Base-by-base conservation (phyloP, 1,139 yeast genomes). In the Saccharomycopsis crataegensis region DNA sequence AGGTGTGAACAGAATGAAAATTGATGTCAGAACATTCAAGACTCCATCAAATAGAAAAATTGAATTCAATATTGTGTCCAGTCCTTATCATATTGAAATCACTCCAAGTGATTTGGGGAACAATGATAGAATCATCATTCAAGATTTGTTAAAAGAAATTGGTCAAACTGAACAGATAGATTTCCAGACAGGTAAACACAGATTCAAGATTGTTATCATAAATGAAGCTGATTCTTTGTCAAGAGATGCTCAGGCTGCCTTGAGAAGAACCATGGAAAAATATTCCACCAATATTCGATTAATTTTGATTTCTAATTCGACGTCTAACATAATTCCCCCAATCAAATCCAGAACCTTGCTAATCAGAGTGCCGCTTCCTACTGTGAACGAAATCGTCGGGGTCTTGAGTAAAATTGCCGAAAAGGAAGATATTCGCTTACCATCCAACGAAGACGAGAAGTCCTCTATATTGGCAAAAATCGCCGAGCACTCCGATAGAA, bases 71-170 rank as follows among this genome's bases (percentile, higher is more conserved):
- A 91, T 93, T 40, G 88, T 93, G 41, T 86, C 96, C 53, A 86
- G 96, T 7, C 87, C 94, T 0, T 82, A 85, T 65, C 99, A 93
- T 68, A 71, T 91, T 62, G 99, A 93, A 67, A 86, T 93, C 63
- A 93, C 99, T 2, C 99, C 99, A 1, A 83, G 95, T 57, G 99
- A 93, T 68, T 85, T 91, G 85, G 98, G 98, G 5, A 89, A 86
- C 67, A 89, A 89, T 65, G 99, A 93, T 68, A 77, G 98, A 59
- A 86, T 93, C 53, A 96, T 94, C 22, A 90, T 93, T 61, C 98
- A 93, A 67, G 97, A 93, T 64, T 73, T 94, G 59, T 76, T 93
- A 62, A 93, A 93, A 66, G 98, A 93, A 60, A 82, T 93, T 52
- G 99, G 98, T 1, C 96, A 91, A 61, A 87, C 95, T 9, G 97